Conservation (phyloP, 805 yeast genomes). For the Cyberlindnera maclurae region DNA sequence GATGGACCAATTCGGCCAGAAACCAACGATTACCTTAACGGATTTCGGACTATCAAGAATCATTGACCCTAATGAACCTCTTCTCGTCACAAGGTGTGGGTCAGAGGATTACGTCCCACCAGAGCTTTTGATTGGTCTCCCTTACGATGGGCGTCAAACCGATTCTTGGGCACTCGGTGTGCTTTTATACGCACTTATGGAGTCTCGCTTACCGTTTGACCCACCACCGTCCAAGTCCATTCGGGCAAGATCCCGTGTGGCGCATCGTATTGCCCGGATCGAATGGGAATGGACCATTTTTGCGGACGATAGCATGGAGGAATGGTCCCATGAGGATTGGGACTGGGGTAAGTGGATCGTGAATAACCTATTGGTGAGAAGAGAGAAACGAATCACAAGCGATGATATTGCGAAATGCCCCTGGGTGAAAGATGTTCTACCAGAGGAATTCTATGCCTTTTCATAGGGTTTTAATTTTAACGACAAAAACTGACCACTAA, state of each 20-base stretch:
- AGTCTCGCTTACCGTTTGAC: constrained; percentile 88
- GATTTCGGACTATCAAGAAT: constrained; percentile 86
- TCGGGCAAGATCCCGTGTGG: constrained; percentile 49
- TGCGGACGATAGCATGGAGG: constrained; percentile 27
- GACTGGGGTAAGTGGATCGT: constrained; percentile 42
- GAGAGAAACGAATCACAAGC: constrained; percentile 37
- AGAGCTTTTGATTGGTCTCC: constrained; percentile 81
- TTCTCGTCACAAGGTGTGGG: constrained; percentile 86
- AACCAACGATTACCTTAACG: constrained; percentile 51
- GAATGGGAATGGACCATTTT: constrained; percentile 81
- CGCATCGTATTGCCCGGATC: constrained; percentile 86
- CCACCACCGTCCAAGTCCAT: constrained; percentile 51
- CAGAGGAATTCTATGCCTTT: neutral
- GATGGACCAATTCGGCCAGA: constrained; percentile 8
- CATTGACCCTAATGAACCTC: constrained; percentile 51
- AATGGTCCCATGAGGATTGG: constrained; percentile 30
- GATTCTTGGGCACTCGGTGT: constrained; percentile 97
- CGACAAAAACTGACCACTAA: neutral
- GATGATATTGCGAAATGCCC: constrained; percentile 25
- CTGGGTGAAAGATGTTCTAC: constrained; percentile 28
- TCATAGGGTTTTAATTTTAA: too few species aligned
- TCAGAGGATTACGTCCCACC: constrained; percentile 96
- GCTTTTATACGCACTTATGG: constrained; percentile 74
- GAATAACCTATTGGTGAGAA: constrained; percentile 39
- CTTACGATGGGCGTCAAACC: constrained; percentile 85